Evolutionary conservation across 495 filamentous ascomycete species (phyloP).

Genomic region (Penicillium samsonianum): DNA sequence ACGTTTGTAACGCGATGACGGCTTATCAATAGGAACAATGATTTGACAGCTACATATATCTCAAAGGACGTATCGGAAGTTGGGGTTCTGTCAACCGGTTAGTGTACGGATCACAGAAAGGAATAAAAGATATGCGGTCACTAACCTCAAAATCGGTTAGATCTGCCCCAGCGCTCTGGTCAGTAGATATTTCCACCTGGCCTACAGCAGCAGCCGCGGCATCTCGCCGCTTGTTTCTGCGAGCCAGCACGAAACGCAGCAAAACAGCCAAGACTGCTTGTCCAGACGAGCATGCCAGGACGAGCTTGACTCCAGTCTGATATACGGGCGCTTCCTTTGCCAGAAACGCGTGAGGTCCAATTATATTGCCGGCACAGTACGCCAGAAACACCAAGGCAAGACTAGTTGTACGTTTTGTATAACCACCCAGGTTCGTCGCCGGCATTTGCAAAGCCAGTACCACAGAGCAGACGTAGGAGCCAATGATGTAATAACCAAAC

Average conservation of each 20-base stretch:
- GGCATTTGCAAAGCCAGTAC: slow-evolving; percentile 46
- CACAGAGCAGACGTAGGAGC: slow-evolving; percentile 40
- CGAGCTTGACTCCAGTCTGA: slow-evolving; percentile 38
- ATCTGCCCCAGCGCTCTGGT: slow-evolving; percentile 20
- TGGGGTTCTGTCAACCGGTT: slow-evolving; percentile 17
- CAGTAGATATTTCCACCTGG: background rate
- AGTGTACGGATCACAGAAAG: background rate
- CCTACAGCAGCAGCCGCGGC: slow-evolving; percentile 5
- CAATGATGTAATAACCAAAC: slow-evolving; percentile 44
- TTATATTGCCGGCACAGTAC: slow-evolving; percentile 40
- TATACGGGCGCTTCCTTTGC: slow-evolving; percentile 37
- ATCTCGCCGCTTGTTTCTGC: slow-evolving; percentile 25
- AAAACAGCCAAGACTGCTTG: slow-evolving; percentile 20
- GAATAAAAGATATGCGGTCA: background rate
- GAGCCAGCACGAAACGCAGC: slow-evolving; percentile 18
- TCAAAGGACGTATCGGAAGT: slow-evolving; percentile 30
- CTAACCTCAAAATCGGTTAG: slow-evolving; percentile 31
- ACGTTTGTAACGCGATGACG: no score
- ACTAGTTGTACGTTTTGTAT: slow-evolving; percentile 45
- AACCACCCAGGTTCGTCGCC: slow-evolving; percentile 41
- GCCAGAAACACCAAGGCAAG: slow-evolving; percentile 43
- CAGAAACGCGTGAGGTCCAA: slow-evolving; percentile 41
- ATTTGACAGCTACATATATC: background rate
- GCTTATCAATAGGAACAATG: no score
- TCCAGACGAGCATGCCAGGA: slow-evolving; percentile 29